Base-by-base conservation (phyloP, 495 filamentous ascomycete species). In the Endocarpon pusillum region DNA sequence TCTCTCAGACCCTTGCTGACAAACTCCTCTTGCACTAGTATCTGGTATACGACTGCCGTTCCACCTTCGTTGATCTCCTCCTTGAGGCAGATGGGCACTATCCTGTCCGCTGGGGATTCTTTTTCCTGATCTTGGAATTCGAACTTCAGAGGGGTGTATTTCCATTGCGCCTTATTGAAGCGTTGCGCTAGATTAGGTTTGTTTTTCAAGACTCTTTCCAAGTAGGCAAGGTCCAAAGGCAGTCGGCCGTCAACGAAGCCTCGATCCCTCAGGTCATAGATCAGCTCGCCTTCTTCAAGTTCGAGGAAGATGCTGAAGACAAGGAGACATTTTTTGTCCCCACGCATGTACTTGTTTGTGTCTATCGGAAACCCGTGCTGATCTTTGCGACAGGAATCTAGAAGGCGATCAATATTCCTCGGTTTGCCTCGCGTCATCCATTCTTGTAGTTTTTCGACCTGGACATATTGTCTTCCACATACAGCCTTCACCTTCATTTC, bases 401-500 rank as follows among this genome's bases (percentile, higher is more conserved):
- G 8, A 8, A 25, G 23, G 8, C 8, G 23, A 12, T 25, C 23
- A 12, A 25, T 8, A 8, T 25, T 25, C 12, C 23, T 25, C 23
- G 23, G 23, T 25, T 25, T 12, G n/a, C n/a, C n/a, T n/a, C n/a
- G n/a, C n/a, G n/a, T n/a, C 23, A 25, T 15, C 39, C 39, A 42
- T 16, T 31, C 17, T 12, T 32, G 12, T 23, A 42, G 26, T 29
- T 38, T 31, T 3, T 19, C 20, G 21, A 33, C 18, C 3, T 33
- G 39, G 10, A 42, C 21, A 33, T 17, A 42, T 3, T 23, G 12
- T 5, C 39, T 34, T 12, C 23, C 23, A 25, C 23, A 25, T 8
- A 25, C 23, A 12, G 8, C 23, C 12, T 25, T 25, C 23, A 25
- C 23, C 8, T 25, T n/a, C n/a, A n/a, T n/a, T n/a, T n/a, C n/a